Evolutionary conservation across 805 yeast species (phyloP), one percentile per base, ranked within the genome.

Genomic region (Cyberlindnera galapagoensis): DNA sequence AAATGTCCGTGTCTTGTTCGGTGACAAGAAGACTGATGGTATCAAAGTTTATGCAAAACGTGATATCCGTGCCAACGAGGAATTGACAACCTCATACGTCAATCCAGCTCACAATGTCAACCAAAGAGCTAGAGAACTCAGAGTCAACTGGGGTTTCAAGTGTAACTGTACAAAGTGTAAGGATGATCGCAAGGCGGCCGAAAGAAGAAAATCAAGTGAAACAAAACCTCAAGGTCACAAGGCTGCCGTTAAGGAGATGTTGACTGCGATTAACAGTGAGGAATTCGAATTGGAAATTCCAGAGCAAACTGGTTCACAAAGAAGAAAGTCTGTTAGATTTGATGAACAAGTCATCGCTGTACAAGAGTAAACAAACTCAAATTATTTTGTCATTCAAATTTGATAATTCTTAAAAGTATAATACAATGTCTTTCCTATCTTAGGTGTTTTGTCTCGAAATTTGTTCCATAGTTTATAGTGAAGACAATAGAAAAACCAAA

Each of bases 61-160:
- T 30, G 74, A 70, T 28, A 74, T 85, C 24, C 57, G 57, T 31
- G 60, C 69, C 2, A 81, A 80, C 13, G 87, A 80, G 43, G 92
- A 84, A 50, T 63, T 85, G 24, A 60, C 72, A 1, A 74, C 82
- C 2, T 66, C 80, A 3, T 85, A 85, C 46, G 83, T 83, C 2
- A 74, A 80, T 44, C 85, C 87, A 2, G 52, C 60, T 6, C 76
- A 73, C 45, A 71, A 74, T 3, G 71, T 77, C 7, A 71, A 67
- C 28, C 74, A 77, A 36, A 68, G 95, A 41, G 76, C 74, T 46
- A 54, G 80, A 41, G 76, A 72, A 41, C 59, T 85, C 30, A 58
- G 88, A 37, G 74, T 76, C 9, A 78, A 80, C 45, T 85, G 86
- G 84, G 94, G 94, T 4, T 85, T 85, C 53, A 49, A 69, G 13